These are phyloP conservation scores for Stentor roeselii DNA, from an alignment of 73 alveolate genomes.

Conservation along the genomic window DNA sequence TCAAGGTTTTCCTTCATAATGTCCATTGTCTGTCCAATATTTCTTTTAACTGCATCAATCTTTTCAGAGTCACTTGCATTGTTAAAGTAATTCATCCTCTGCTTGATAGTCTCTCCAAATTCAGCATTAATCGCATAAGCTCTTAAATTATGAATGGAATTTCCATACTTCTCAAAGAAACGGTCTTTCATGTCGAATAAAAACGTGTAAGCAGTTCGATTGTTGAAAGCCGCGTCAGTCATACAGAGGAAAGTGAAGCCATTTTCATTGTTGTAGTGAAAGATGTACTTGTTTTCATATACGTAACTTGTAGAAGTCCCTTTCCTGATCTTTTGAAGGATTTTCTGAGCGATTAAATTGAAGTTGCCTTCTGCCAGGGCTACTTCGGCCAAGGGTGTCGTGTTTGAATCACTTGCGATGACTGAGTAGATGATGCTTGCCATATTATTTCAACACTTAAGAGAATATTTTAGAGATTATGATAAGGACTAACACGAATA, in stretches of 20 bases:
- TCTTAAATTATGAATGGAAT: not conserved
- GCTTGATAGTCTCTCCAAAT: not conserved
- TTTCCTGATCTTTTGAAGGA: not conserved
- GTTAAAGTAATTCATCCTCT: constrained; percentile 18
- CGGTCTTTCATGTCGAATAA: constrained; percentile 4
- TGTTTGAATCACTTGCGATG: not conserved
- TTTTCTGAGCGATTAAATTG: not conserved
- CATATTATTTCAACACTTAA: not conserved
- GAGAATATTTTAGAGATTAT: not conserved
- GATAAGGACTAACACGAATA: too few relatives aligned
- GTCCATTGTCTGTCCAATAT: constrained; percentile 13
- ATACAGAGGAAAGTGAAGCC: constrained; percentile 24
- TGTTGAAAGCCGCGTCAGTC: constrained; percentile 18
- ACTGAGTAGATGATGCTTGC: constrained; percentile 15
- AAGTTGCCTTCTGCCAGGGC: constrained; percentile 18
- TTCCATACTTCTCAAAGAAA: constrained; percentile 13
- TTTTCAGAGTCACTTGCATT: constrained; percentile 25
- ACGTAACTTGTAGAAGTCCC: not conserved
- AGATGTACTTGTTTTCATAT: constrained; percentile 31
- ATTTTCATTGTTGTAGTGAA: constrained; percentile 26
- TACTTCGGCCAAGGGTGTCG: constrained; percentile 22
- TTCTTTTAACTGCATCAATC: constrained; percentile 5
- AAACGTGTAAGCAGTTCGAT: constrained; percentile 11
- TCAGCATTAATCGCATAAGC: not conserved
- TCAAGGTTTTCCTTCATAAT: constrained; percentile 26